Evolutionary conservation across 495 filamentous ascomycete species (phyloP).

Genomic region (Penicillium flavigenum): DNA sequence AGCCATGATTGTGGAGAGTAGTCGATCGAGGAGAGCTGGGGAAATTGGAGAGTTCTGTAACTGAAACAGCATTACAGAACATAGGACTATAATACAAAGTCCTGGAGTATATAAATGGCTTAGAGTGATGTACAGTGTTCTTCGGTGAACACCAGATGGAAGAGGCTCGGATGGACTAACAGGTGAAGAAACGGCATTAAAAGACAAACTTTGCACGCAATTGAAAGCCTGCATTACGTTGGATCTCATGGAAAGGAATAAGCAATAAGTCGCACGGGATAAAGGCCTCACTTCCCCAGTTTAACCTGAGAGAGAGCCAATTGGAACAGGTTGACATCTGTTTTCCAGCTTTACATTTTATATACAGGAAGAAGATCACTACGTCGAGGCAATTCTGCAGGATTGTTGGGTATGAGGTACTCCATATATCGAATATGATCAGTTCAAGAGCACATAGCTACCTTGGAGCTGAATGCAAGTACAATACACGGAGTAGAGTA

Average conservation of each 20-base stretch:
- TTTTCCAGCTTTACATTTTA: not conserved
- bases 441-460: too few relatives aligned
- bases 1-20: conserved; percentile 13
- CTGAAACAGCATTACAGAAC: conserved; percentile 11
- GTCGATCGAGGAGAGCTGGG: conserved; percentile 5
- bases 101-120: not conserved
- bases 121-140: not conserved
- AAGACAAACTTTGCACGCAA: conserved; percentile 6
- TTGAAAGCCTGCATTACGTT: conserved; percentile 13
- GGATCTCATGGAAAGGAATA: conserved; percentile 5
- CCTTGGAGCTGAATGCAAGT: conserved; percentile 1
- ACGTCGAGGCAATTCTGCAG: conserved; percentile 5
- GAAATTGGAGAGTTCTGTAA: conserved; percentile 3
- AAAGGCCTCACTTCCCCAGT: not conserved
- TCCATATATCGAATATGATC: not conserved
- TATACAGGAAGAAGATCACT: not conserved
- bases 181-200: not conserved
- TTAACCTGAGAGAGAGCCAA: not conserved
- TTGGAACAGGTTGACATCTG: not conserved
- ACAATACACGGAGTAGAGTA: not conserved
- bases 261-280: conserved; percentile 7
- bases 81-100: conserved; percentile 4
- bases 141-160: not conserved
- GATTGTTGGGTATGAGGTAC: not conserved
- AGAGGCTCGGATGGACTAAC: not conserved